Base-by-base conservation (phyloP, 2,329 filamentous ascomycete genomes). In the Talaromyces amestolkiae region DNA sequence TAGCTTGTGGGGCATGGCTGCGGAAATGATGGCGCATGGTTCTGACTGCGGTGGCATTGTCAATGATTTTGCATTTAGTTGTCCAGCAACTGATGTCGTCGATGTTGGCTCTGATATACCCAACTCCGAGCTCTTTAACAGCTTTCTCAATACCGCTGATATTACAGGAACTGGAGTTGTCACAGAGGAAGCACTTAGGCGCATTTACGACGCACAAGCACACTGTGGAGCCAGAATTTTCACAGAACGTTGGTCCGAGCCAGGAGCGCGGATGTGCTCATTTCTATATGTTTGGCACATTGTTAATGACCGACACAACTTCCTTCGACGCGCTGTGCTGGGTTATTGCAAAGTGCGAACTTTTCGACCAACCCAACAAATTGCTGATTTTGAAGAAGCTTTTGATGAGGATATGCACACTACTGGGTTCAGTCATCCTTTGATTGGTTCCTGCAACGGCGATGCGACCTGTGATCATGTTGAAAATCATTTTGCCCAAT, bases 131-230 rank as follows among this genome's bases (percentile, higher is more conserved):
- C 58, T 73, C 41, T 62, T 72, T 60, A 73, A 73, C 61, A 67
- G 68, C 19, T 69, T 73, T 35, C 66, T 73, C 17, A 72, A 71
- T 61, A 69, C 68, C 11, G 62, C 69, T 27, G 71, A 73, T 43
- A 68, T 73, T 27, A 68, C 69, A 3, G 65, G 68, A 13, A 69
- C 58, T 17, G 69, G 69, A 19, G 43, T 73, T 8, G 67, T 73
- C 15, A 41, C 39, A 41, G 39, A 41, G 39, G 39, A n/a, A n/a
- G 39, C 39, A 8, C 39, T 41, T 41, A 59, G 71, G 37, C 56
- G 67, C 1, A 70, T 73, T 8, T 73, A 73, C 56, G 70, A 73
- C 59, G 71, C 71, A 5, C 72, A 73, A 31, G 71, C 71, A 2
- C 61, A 67, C 43, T 67, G 69, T 27, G 65, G 65, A 11, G 70